Percentiles rank a stretch among this genome's conserved stretches.
phyloP scores from a whole-genome alignment of 2,329 filamentous ascomycete genomes.

The Verticillium nonalfalfae region DNA sequence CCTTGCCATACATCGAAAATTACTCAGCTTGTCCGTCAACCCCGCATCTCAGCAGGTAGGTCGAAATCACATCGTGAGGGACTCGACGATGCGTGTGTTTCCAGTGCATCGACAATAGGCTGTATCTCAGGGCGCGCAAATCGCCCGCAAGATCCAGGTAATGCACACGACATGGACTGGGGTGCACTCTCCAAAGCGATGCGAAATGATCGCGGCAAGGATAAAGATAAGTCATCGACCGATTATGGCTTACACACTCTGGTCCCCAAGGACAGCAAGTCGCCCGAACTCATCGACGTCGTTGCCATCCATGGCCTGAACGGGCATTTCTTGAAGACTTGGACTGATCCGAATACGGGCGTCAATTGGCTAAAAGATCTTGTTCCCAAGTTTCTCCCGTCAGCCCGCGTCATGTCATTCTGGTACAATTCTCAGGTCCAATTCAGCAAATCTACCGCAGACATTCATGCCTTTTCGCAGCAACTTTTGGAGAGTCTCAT shows the following conservation, averaged over 20 bases:
- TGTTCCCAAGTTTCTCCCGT: not conserved
- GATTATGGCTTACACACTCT: conserved; percentile 1
- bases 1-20: no score
- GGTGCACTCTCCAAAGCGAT: no score
- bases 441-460: conserved; percentile 5
- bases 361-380: not conserved
- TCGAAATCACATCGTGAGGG: no score
- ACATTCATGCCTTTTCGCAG: not conserved
- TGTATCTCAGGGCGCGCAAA: no score
- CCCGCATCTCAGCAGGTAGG: no score
- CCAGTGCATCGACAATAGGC: no score
- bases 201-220: no score
- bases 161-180: no score
- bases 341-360: not conserved
- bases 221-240: no score
- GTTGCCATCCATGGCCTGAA: conserved; percentile 3
- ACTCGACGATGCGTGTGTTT: no score
- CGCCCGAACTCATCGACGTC: not conserved
- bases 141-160: no score
- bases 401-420: not conserved
- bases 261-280: not conserved
- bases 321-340: conserved; percentile 3
- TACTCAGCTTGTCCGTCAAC: no score
- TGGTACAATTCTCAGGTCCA: conserved; percentile 1
- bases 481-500: not conserved